Evolutionary conservation across 116 monocot genomes (phyloP).

Genomic region (Dioscorea cayenensis): DNA sequence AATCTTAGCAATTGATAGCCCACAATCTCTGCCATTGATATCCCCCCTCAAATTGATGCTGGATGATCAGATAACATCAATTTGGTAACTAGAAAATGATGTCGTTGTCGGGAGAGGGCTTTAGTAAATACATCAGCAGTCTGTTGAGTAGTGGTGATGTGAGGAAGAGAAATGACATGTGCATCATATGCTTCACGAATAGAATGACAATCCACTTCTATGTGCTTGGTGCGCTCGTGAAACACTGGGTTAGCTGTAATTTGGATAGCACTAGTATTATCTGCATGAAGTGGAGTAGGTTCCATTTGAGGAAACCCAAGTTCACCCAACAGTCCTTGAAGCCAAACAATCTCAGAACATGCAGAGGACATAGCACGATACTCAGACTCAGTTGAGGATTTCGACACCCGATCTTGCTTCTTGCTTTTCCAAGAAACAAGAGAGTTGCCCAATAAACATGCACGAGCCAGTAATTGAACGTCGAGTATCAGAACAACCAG

Average conservation of each 20-base stretch:
- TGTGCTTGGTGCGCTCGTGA: background rate
- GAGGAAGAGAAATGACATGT: conserved; percentile 1
- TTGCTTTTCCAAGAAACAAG: too few species aligned
- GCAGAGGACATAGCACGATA: background rate
- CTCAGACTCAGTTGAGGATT: too few species aligned
- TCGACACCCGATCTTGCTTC: too few species aligned
- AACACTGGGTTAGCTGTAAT: background rate
- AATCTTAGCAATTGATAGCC: too few species aligned
- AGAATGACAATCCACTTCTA: background rate
- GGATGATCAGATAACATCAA: too few species aligned
- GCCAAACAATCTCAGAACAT: background rate
- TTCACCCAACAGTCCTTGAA: background rate
- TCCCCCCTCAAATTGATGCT: too few species aligned
- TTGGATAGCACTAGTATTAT: too few species aligned
- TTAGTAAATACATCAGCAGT: background rate
- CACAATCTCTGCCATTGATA: too few species aligned
- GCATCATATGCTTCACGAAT: conserved; percentile 3
- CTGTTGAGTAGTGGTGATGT: background rate
- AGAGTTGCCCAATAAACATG: too few species aligned
- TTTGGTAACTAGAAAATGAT: background rate
- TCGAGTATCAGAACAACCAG: too few species aligned
- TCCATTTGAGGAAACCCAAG: background rate
- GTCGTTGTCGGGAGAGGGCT: background rate
- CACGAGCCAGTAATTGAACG: too few species aligned
- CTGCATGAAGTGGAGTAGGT: background rate